Evolutionary conservation across 2,329 filamentous ascomycete genomes (phyloP).

Genomic region (Pseudogymnoascus sp.): DNA sequence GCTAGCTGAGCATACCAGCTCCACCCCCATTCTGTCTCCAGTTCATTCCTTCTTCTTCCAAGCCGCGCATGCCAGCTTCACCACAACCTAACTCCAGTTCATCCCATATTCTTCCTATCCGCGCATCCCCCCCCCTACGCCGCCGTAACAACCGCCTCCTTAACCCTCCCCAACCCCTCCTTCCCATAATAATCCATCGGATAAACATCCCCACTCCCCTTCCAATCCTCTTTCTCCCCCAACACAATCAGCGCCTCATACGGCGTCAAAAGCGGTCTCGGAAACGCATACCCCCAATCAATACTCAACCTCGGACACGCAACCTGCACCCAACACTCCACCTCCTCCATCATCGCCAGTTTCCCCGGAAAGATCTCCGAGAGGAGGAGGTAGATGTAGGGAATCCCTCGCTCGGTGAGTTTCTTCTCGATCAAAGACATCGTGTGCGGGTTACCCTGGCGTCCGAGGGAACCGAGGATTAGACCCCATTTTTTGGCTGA

Average conservation of each 20-base stretch:
- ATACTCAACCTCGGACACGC: constrained; percentile 96
- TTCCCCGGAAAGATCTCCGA: constrained; percentile 97
- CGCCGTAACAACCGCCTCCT: neutral
- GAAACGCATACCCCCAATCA: constrained; percentile 97
- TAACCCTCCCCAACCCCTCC: constrained; percentile 69
- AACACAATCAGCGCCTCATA: constrained; percentile 94
- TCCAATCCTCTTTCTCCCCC: constrained; percentile 70
- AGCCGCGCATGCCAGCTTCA: neutral
- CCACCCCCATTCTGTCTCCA: neutral
- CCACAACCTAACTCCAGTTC: neutral
- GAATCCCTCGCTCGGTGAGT: constrained; percentile 64
- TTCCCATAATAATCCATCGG: constrained; percentile 98
- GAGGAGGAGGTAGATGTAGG: constrained; percentile 77
- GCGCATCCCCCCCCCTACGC: neutral
- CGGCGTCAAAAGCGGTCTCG: constrained; percentile 79
- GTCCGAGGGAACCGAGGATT: constrained; percentile 84
- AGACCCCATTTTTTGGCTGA: constrained; percentile 85
- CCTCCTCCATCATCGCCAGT: constrained; percentile 83
- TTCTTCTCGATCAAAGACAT: constrained; percentile 78
- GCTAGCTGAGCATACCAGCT: neutral
- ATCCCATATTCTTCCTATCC: neutral
- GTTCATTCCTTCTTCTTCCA: neutral
- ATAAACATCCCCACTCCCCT: constrained; percentile 59
- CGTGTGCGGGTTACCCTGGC: constrained; percentile 93
- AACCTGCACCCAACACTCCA: constrained; percentile 98